Conservation (phyloP, 192 early-diverging fungal species). For the Spinellus fusiger region DNA sequence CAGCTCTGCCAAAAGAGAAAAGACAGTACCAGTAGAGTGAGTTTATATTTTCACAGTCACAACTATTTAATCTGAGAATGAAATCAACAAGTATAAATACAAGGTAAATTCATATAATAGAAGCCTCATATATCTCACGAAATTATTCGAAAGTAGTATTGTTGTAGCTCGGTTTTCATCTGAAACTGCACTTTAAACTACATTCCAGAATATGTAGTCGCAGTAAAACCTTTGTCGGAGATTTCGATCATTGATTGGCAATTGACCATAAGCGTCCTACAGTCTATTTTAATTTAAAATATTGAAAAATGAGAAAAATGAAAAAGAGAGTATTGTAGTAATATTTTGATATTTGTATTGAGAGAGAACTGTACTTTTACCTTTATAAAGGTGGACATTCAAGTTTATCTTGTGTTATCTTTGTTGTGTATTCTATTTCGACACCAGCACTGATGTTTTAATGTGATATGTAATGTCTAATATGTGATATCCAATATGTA, state of each 20-base stretch:
- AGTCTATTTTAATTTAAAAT: neutral
- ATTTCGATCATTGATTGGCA: neutral
- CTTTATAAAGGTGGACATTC: neutral
- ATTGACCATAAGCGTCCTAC: constrained; percentile 1
- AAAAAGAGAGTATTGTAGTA: neutral
- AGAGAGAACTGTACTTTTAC: neutral
- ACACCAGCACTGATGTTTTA: no score
- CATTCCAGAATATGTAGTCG: neutral
- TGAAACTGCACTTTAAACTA: neutral
- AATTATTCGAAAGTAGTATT: neutral
- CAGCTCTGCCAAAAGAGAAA: no score
- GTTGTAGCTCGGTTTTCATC: neutral
- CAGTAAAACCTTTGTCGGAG: constrained; percentile 1
- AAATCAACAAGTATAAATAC: neutral
- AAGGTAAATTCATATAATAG: neutral
- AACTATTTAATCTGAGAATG: neutral
- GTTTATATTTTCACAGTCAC: neutral
- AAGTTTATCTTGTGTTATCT: no score
- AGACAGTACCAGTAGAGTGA: no score
- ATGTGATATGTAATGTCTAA: no score
- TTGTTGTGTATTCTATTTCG: no score
- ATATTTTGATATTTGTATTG: neutral
- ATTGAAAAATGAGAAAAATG: neutral
- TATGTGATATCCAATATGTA: neutral
- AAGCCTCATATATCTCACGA: neutral